Percentiles rank a stretch among this genome's conserved stretches.
phyloP scores from a whole-genome alignment of 805 yeast species.

The Candida ficus region DNA sequence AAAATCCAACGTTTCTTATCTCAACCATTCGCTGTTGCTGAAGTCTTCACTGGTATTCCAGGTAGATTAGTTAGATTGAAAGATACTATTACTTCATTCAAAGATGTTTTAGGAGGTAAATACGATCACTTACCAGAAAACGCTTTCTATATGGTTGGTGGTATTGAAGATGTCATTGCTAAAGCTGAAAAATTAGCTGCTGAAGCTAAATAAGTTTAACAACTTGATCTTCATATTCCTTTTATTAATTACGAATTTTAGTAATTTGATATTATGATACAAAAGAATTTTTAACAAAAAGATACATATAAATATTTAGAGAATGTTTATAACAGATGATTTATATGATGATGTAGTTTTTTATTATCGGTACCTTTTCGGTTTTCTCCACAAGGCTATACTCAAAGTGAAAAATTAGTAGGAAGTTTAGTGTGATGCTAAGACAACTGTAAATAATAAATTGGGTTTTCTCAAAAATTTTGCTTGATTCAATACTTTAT shows the following conservation, averaged over 20 bases:
- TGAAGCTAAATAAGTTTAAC: constrained; percentile 57
- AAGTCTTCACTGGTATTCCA: constrained; percentile 99
- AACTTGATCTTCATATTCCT: constrained; percentile 7
- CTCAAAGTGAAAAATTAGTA: too few relatives aligned
- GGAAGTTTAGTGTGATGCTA: too few relatives aligned
- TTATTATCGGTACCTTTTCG: too few relatives aligned
- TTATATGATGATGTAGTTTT: neutral
- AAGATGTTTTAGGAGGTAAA: constrained; percentile 96
- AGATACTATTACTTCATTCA: constrained; percentile 93
- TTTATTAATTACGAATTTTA: neutral
- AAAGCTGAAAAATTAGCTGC: constrained; percentile 99
- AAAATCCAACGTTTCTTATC: constrained; percentile 99
- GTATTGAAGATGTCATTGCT: constrained; percentile 96
- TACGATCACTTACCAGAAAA: constrained; percentile 98
- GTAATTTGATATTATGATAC: constrained; percentile 7
- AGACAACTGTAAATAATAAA: too few relatives aligned
- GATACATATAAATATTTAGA: constrained; percentile 14
- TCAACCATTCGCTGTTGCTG: constrained; percentile 99
- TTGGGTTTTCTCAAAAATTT: too few relatives aligned
- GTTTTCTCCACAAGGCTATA: too few relatives aligned
- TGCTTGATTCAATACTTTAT: too few relatives aligned
- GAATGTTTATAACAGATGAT: constrained; percentile 15
- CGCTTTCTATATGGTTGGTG: constrained; percentile 99
- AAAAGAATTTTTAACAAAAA: constrained; percentile 6
- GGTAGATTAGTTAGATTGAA: constrained; percentile 96